Evolutionary conservation across 257 asterid genomes (phyloP).

Genomic region (Solanum tarijense): DNA sequence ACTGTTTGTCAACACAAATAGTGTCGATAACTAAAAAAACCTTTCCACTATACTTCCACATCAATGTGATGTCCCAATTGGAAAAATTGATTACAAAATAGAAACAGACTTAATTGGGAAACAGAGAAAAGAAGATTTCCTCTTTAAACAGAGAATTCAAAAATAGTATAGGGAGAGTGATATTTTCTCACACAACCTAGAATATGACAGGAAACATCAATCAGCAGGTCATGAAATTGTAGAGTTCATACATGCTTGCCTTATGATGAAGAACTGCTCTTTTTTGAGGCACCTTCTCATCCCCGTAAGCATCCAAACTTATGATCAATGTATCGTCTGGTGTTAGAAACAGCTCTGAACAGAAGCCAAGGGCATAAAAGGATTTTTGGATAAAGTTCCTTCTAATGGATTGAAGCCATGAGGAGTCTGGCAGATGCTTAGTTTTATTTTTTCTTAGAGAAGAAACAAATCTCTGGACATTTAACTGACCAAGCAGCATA

Average conservation of each 20-base stretch:
- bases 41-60: background rate
- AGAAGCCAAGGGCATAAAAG: constrained; percentile 50
- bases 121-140: background rate
- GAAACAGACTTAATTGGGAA: background rate
- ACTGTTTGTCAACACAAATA: background rate
- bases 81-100: background rate
- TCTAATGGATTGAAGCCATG: constrained; percentile 33
- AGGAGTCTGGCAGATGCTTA: constrained; percentile 18
- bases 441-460: constrained; percentile 23
- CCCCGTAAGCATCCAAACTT: constrained; percentile 36
- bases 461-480: constrained; percentile 48
- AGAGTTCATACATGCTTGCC: constrained; percentile 52
- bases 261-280: constrained; percentile 76
- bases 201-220: background rate
- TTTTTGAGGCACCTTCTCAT: constrained; percentile 30
- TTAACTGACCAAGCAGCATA: constrained; percentile 55
- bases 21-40: background rate
- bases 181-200: background rate
- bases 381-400: constrained; percentile 37
- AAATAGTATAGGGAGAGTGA: background rate
- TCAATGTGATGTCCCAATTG: background rate
- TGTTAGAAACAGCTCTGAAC: constrained; percentile 59
- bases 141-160: background rate
- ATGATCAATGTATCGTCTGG: constrained; percentile 46
- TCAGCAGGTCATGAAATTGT: background rate